phyloP scores from a whole-genome alignment of 768 basidiomycete genomes.

The Agaricus blazei region DNA sequence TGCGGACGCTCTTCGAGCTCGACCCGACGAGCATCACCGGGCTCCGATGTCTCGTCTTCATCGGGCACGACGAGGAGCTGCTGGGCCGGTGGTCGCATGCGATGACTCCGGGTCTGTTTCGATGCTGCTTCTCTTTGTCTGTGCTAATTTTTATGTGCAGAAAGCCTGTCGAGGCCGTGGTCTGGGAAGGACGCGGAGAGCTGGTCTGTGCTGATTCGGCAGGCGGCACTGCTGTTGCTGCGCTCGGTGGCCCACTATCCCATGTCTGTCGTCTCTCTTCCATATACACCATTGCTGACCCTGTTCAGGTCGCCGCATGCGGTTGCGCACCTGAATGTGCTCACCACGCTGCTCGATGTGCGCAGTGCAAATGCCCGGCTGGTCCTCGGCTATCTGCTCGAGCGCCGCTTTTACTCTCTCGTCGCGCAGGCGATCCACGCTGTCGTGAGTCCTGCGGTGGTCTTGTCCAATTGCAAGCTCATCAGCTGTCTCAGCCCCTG shows the following conservation, averaged over 20 bases:
- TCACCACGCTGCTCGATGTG: slow-evolving; percentile 42
- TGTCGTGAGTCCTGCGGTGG: slow-evolving; percentile 40
- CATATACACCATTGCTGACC: neutral
- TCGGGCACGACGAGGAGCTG: slow-evolving; percentile 46
- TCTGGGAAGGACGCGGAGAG: slow-evolving; percentile 24
- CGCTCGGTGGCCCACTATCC: slow-evolving; percentile 43
- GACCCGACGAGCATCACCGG: slow-evolving; percentile 52
- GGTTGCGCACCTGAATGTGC: slow-evolving; percentile 41
- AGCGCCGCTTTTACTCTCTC: slow-evolving; percentile 40
- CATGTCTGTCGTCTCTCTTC: slow-evolving; percentile 33
- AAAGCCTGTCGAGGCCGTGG: slow-evolving; percentile 1
- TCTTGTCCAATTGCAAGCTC: neutral
- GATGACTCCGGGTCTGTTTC: neutral
- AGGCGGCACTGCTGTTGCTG: slow-evolving; percentile 44
- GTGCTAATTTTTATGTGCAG: neutral
- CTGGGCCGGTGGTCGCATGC: slow-evolving; percentile 38
- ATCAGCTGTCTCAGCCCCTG: slow-evolving; percentile 35
- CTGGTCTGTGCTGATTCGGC: slow-evolving; percentile 61
- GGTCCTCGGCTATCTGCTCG: slow-evolving; percentile 42
- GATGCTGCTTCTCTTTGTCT: neutral
- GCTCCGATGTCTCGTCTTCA: slow-evolving; percentile 60
- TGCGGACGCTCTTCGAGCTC: slow-evolving; percentile 45
- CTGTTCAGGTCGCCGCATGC: slow-evolving; percentile 42
- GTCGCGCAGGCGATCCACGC: slow-evolving; percentile 34
- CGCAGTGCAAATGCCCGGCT: slow-evolving; percentile 23